Base-by-base conservation (phyloP, 2,329 filamentous ascomycete genomes). In the Rhynchosporium secalis region DNA sequence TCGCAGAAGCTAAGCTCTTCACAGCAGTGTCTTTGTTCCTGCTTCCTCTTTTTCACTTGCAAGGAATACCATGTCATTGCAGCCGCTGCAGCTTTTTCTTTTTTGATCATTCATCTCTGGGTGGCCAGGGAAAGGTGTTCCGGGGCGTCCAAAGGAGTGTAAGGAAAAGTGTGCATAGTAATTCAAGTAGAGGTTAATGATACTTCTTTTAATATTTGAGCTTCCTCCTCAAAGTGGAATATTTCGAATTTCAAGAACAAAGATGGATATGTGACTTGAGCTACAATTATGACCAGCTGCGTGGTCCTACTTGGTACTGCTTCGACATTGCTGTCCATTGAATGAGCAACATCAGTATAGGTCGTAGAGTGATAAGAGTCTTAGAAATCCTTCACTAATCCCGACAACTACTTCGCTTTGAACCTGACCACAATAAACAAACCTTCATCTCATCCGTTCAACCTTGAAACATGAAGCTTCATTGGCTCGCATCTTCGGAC, bases 11-110 rank as follows among this genome's bases (percentile, higher is more conserved):
- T 36, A 36, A 36, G 33, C 33, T 36, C 62, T 60, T 66, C 52
- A 33, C 52, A 65, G 38, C 65, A 62, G 58, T 60, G 60, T 62
- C 47, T 56, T 58, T 62, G n/a, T 60, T 28, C 59, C 57, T 31
- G 54, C 57, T 46, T 33, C 29, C 20, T 40, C 26, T 38, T 29
- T 56, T 36, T 36, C 5, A 36, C 1, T 5, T 36, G 40, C 54
- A 41, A 41, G 41, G 55, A 43, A 54, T 51, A 54, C 45, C 40
- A 48, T 46, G 58, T 60, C 54, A 45, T 46, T 52, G 58, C n/a
- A 33, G 47, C 31, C 28, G 33, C 36, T 52, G 33, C 33, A 36
- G 33, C 33, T 36, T 36, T 36, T 36, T 36, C 33, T 60, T 54
- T 29, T 13, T 60, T 52, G 26, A 47, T 36, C 9, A 10, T 36